Conservation (phyloP, 495 filamentous ascomycete species). For the Neurospora sp. region DNA sequence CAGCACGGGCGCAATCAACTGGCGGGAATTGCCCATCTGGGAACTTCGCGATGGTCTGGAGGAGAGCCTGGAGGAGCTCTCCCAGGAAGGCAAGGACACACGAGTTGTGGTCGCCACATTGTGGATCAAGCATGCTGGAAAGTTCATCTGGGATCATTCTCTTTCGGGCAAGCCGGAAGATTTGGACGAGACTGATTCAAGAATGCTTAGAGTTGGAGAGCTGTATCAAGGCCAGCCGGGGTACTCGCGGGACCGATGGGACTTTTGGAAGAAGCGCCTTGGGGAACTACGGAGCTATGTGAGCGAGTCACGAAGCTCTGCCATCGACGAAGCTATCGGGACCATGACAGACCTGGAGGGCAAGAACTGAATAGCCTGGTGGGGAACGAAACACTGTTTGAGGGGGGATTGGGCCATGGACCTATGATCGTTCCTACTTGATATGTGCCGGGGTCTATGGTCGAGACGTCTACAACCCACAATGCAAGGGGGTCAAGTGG, state of each 20-base stretch:
- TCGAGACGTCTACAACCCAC: neutral
- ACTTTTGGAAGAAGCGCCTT: neutral
- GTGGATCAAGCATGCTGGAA: neutral
- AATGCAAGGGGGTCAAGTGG: neutral
- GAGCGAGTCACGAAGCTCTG: neutral
- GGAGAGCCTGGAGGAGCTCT: neutral
- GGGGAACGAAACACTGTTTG: neutral
- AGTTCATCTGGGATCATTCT: neutral
- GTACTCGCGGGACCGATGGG: neutral
- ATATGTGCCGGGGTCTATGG: neutral
- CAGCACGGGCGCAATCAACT: neutral
- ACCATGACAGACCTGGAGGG: neutral
- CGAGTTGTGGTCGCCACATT: neutral
- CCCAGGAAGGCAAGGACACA: neutral
- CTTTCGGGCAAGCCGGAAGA: neutral
- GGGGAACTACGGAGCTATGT: neutral
- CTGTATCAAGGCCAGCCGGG: neutral
- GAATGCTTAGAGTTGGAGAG: neutral
- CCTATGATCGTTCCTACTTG: neutral
- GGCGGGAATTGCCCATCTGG: neutral
- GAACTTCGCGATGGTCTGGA: neutral
- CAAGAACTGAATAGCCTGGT: neutral
- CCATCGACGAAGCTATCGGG: neutral
- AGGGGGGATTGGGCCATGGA: neutral
- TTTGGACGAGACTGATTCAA: neutral